A percentile compares a stretch with the other conserved stretches of the same genome.
Conservation (phyloP, 805 yeast species). For the Suhomyces faveliae region DNA sequence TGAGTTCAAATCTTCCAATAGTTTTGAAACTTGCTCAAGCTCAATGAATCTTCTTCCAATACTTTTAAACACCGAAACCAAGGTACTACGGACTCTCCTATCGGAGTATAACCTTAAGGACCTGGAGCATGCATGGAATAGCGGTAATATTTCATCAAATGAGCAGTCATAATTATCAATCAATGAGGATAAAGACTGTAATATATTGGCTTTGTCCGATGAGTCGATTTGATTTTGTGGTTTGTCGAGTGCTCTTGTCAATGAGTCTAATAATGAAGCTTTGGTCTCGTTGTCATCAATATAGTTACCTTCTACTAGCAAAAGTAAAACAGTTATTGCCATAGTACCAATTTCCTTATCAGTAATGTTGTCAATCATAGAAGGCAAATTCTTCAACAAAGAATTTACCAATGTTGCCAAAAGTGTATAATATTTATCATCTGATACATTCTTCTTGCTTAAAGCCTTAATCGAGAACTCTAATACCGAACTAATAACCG, state of each 20-base stretch:
- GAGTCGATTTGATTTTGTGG: slow-evolving; percentile 51
- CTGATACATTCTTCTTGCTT: slow-evolving; percentile 34
- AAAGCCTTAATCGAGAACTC: slow-evolving; percentile 53
- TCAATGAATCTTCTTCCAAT: slow-evolving; percentile 54
- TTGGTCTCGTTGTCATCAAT: slow-evolving; percentile 56
- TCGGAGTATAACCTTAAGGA: slow-evolving; percentile 61
- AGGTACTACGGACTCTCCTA: slow-evolving; percentile 56
- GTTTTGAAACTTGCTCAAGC: slow-evolving; percentile 40
- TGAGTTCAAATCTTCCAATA: slow-evolving; percentile 70
- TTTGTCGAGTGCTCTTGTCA: slow-evolving; percentile 60
- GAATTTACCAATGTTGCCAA: slow-evolving; percentile 59
- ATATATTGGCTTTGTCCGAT: slow-evolving; percentile 53
- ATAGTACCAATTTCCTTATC: slow-evolving; percentile 49
- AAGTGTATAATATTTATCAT: slow-evolving; percentile 45
- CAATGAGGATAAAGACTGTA: slow-evolving; percentile 56
- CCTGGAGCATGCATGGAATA: slow-evolving; percentile 52
- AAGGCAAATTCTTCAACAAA: slow-evolving; percentile 52
- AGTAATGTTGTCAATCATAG: slow-evolving; percentile 40
- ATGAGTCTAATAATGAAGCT: slow-evolving; percentile 51
- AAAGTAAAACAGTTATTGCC: slow-evolving; percentile 50
- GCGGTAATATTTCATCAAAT: slow-evolving; percentile 47
- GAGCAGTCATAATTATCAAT: slow-evolving; percentile 53
- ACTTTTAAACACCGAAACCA: slow-evolving; percentile 58
- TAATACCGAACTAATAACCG: slow-evolving; percentile 57
- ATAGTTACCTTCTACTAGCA: slow-evolving; percentile 57